Conservation (phyloP, 169 alveolate species). For the Eimeria sp. region DNA sequence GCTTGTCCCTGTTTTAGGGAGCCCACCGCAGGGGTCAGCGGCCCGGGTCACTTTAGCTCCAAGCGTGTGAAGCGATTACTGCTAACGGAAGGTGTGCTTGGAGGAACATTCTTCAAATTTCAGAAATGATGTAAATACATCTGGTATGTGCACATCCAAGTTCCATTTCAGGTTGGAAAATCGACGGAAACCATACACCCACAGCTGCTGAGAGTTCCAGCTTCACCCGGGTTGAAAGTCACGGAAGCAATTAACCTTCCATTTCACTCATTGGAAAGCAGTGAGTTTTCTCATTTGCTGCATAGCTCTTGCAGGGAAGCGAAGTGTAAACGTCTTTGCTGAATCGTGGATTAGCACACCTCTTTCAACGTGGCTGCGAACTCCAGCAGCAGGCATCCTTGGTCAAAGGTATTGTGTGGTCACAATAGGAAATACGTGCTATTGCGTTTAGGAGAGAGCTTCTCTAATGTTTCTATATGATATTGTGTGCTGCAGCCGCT, state of each 20-base stretch:
- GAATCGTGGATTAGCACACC: neutral
- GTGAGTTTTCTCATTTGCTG: neutral
- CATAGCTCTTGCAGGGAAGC: neutral
- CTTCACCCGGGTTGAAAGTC: neutral
- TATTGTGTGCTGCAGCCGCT: neutral
- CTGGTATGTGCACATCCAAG: neutral
- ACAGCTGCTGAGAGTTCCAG: neutral
- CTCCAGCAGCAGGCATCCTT: neutral
- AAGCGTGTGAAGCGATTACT: neutral
- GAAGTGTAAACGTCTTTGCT: too few species aligned
- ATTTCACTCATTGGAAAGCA: neutral
- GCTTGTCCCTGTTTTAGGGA: neutral
- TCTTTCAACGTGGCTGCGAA: neutral
- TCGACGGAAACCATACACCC: neutral
- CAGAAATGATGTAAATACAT: neutral
- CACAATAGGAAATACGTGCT: neutral
- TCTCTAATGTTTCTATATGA: neutral
- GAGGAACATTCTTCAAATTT: neutral
- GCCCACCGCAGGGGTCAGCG: slow-evolving; percentile 19
- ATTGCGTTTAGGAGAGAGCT: too few species aligned
- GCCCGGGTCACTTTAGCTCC: slow-evolving; percentile 10
- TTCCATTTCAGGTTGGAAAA: neutral
- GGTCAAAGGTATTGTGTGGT: neutral
- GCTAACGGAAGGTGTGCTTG: neutral
- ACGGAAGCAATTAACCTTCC: neutral